These are phyloP conservation scores for Penstemon barbatus DNA, from an alignment of 257 asterid species.

Conservation along the genomic window DNA sequence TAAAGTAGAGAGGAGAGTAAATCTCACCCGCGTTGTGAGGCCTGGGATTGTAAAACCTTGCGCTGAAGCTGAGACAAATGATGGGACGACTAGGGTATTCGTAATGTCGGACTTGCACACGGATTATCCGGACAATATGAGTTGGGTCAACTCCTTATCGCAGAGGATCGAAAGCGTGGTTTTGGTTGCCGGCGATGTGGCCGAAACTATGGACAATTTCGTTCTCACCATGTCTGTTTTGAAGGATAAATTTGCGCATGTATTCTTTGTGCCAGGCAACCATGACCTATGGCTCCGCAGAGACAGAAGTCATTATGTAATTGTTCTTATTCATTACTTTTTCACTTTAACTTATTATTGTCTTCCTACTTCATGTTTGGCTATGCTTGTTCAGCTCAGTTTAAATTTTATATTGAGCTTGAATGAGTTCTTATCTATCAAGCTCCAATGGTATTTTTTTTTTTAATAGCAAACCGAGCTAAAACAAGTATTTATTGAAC, in stretches of 20 bases:
- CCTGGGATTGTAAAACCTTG: constrained; percentile 37
- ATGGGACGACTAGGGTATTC: constrained; percentile 49
- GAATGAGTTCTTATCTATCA: no score
- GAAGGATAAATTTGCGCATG: constrained; percentile 65
- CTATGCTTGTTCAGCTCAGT: no score
- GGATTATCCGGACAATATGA: constrained; percentile 72
- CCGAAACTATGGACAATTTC: constrained; percentile 72
- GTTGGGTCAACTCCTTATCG: constrained; percentile 56
- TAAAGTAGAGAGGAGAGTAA: constrained; percentile 22
- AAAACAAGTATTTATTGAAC: no score
- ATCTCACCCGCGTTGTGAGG: constrained; percentile 31
- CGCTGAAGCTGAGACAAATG: constrained; percentile 27
- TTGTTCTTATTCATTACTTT: constrained; percentile 2
- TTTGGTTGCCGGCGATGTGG: constrained; percentile 86
- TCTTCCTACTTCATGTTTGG: no score
- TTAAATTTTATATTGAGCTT: no score
- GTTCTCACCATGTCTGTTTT: constrained; percentile 60
- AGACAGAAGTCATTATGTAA: constrained; percentile 49
- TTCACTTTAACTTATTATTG: neutral
- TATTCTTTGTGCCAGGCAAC: constrained; percentile 85
- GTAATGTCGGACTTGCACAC: constrained; percentile 88
- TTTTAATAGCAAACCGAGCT: no score
- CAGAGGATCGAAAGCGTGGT: constrained; percentile 47
- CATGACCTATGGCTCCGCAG: constrained; percentile 90
- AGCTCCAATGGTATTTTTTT: no score